These are phyloP conservation scores for Plasmodium reichenowi DNA, from an alignment of 169 alveolate genomes.

Conservation along the genomic window DNA sequence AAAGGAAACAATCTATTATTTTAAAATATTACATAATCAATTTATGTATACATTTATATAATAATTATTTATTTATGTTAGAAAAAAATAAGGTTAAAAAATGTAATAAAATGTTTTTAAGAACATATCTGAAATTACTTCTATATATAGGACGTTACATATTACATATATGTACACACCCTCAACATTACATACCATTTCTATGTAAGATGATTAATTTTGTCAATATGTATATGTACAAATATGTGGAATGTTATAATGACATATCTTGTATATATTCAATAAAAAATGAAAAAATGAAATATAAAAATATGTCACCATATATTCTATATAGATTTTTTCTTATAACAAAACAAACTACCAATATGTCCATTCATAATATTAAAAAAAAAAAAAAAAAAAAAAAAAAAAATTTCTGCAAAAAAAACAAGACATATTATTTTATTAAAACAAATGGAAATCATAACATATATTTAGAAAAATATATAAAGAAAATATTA, in stretches of 20 bases:
- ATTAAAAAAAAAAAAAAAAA: not conserved
- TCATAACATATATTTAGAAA: not conserved
- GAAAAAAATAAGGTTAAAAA: too few species aligned
- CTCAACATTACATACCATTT: not conserved
- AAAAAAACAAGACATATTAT: not conserved
- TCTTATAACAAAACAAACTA: not conserved
- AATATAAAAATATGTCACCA: not conserved
- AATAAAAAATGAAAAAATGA: not conserved
- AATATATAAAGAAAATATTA: not conserved
- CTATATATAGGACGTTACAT: too few species aligned
- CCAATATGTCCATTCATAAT: not conserved
- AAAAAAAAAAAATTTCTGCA: not conserved
- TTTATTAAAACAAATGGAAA: not conserved
- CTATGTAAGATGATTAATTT: not conserved
- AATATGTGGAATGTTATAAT: not conserved
- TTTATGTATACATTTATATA: too few species aligned
- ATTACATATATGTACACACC: too few species aligned
- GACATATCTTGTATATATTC: too few species aligned
- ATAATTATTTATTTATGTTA: too few species aligned
- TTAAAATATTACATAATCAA: too few species aligned
- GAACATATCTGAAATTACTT: too few species aligned
- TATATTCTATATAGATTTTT: not conserved
- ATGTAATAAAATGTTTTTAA: too few species aligned
- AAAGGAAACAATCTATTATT: too few species aligned
- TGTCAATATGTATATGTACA: constrained; percentile 1